These are phyloP conservation scores for Sinapis alba DNA, from an alignment of 441 rosid species.

Conservation along the genomic window DNA sequence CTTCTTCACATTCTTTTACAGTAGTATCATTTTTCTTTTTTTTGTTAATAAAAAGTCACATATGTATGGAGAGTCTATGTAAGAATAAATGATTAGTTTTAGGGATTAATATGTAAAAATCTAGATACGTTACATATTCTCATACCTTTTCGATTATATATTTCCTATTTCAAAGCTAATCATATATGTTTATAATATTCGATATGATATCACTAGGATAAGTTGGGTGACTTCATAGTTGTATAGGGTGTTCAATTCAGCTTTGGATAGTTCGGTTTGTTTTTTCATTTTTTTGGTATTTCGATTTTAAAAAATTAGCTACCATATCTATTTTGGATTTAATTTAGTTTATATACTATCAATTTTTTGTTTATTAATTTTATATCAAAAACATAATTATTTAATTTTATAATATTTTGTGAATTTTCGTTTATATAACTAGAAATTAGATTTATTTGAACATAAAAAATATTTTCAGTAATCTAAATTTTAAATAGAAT, in stretches of 20 bases:
- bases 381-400: too few species aligned
- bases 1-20: slow-evolving; percentile 3
- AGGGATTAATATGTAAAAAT: slow-evolving; percentile 1
- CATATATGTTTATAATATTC: background rate
- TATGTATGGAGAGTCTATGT: background rate
- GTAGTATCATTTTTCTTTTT: background rate
- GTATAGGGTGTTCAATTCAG: background rate
- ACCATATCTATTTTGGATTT: too few species aligned
- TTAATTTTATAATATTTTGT: too few species aligned
- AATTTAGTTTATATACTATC: too few species aligned
- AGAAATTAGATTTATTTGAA: too few species aligned
- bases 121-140: background rate
- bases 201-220: background rate
- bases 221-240: background rate
- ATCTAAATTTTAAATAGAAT: too few species aligned
- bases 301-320: too few species aligned
- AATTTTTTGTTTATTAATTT: too few species aligned
- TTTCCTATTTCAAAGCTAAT: background rate
- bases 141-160: background rate
- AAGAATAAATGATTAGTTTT: background rate
- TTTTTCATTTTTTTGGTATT: too few species aligned
- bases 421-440: too few species aligned
- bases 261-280: too few species aligned
- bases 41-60: background rate
- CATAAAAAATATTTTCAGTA: too few species aligned